phyloP scores from a whole-genome alignment of 176 grass and related monocot genomes.

The Olyra latifolia region DNA sequence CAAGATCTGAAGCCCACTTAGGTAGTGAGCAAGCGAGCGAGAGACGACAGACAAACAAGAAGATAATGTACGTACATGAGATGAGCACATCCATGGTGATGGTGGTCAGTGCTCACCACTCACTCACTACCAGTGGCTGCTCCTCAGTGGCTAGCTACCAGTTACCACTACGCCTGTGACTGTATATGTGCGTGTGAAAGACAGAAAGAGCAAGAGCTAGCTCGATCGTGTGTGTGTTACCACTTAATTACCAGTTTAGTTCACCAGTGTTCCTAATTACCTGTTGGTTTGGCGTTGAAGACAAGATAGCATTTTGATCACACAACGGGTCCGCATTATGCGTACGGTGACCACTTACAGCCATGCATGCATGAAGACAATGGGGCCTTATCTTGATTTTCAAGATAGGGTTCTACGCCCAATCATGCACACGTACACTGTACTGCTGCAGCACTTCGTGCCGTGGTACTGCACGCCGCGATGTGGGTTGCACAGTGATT shows the following conservation, averaged over 20 bases:
- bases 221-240: not conserved
- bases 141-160: too few relatives aligned
- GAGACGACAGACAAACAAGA: not conserved
- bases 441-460: not conserved
- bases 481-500: not conserved
- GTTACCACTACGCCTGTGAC: not conserved
- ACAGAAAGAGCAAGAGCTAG: not conserved
- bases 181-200: conserved; percentile 10
- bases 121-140: too few relatives aligned
- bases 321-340: too few relatives aligned
- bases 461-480: not conserved
- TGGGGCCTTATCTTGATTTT: not conserved
- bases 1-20: conserved; percentile 79
- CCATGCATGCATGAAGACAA: not conserved
- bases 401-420: not conserved
- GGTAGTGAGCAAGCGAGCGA: not conserved
- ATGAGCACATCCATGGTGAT: not conserved
- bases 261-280: not conserved
- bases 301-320: not conserved
- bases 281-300: not conserved
- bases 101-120: not conserved
- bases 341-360: not conserved
- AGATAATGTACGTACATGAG: not conserved
- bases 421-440: not conserved
- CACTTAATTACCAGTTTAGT: not conserved